Base-by-base conservation (phyloP, 1,284 basidiomycete species). In the Malassezia pachydermatis region DNA sequence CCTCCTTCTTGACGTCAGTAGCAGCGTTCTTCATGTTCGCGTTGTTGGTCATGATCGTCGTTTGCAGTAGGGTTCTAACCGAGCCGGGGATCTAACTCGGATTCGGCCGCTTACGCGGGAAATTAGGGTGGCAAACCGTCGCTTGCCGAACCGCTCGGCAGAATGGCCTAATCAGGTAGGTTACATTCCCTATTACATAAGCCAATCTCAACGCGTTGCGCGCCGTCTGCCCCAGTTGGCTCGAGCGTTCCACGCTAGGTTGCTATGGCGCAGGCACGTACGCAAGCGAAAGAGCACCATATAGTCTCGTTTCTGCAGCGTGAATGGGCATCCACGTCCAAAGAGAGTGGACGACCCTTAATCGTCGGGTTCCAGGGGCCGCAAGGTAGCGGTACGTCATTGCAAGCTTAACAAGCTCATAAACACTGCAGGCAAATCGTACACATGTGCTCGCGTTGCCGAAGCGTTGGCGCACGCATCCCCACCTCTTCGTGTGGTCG, bases 291-390 rank as follows among this genome's bases (percentile, higher is more conserved):
- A 22, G 48, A 37, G 29, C 24, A 40, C 8, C 20, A 14, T 13
- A 19, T 51, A 2, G 10, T 17, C 4, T 19, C 25, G 13, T 51
- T 51, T 35, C 9, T 51, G 16, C 28, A n/a, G 30, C 24, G 30
- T 6, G 36, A 40, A 20, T 16, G 4, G n/a, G 8, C 16, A 40
- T 9, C 17, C 16, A 14, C 20, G 19, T 17, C 28, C 4, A 10
- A 19, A 24, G 14, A 10, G 23, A 7, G n/a, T n/a, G 16, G 11
- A 20, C 27, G 35, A 0, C 72, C 73, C 4, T 56, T 74, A n/a
- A 58, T 75, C 52, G 79, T 88, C 8, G 86, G 81, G 1, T 66
- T 90, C 11, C 88, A 90, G 74, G 88, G 88, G 0, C 86, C 87
- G 0, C 88, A 90, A 39, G 74, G 74, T 4, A 65, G 57, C 36